Base-by-base conservation (phyloP, 495 filamentous ascomycete genomes). In the Trypethelium eluteriae region DNA sequence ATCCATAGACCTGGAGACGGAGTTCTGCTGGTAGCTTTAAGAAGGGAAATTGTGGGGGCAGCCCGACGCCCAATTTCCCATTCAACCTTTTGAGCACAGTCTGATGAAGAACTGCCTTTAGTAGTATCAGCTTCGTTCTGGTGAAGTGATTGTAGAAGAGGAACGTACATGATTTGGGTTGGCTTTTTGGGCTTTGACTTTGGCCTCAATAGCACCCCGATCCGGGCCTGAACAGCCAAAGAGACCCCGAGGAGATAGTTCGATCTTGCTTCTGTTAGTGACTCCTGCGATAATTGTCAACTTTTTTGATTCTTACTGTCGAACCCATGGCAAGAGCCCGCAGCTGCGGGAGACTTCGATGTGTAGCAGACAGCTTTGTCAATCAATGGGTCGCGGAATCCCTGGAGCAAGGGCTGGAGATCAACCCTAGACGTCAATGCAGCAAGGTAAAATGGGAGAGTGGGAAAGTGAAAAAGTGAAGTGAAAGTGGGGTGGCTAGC, bases 1-100 rank as follows among this genome's bases (percentile, higher is more conserved):
- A 57, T 16, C 49, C 38, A 36, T 57, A 64, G 46, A 68, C 56
- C 47, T 64, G 46, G 39, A 68, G 11, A 62, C 66, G 66, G 2
- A 68, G 62, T n/a, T 68, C 66, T 38, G 66, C 41, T 2, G 66
- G 62, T 6, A 68, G 66, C 34, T 64, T 63, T 34, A 68, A 59
- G 62, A 68, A 57, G 16, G 35, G 38, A 46, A 46, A 62, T 6
- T 53, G 6, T 9, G 53, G 16, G 14, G 65, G 7, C 53, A 32
- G 53, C 25, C 10, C 1, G 18, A 18, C 2, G 32, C 10, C 14
- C 9, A 59, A 2, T 34, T 18, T 36, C 7, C 53, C 32, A 18
- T 59, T 36, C 0, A 5, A 35, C 6, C 7, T 34, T 3, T 5
- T 14, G 25, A 59, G 32, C 1, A 3, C 36, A 0, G 53, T 59